Conservation (phyloP, 2,329 filamentous ascomycete species). For the Mycosphaerelloides madeirae region DNA sequence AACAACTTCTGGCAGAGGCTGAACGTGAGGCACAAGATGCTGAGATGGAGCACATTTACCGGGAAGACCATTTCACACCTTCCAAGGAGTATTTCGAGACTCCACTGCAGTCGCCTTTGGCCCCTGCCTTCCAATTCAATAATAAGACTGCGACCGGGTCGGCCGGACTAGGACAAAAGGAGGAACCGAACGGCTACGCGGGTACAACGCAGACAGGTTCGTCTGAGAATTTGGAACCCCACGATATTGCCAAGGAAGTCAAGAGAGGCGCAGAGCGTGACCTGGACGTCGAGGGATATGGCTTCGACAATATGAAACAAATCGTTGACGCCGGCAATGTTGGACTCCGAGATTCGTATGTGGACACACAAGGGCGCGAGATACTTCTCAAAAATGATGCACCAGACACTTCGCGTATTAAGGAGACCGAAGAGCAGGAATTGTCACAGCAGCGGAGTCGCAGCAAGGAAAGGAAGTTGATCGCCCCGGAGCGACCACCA, state of each 20-base stretch:
- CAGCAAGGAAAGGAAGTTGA: constrained; percentile 29
- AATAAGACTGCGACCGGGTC: constrained; percentile 17
- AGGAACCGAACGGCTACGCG: constrained; percentile 15
- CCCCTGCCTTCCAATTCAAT: constrained; percentile 18
- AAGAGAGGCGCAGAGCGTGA: constrained; percentile 45
- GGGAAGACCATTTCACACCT: constrained; percentile 16
- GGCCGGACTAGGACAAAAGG: constrained; percentile 11
- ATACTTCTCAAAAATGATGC: constrained; percentile 62
- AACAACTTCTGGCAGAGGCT: constrained; percentile 30
- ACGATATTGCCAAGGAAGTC: constrained; percentile 9
- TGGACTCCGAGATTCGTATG: constrained; percentile 44
- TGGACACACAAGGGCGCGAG: constrained; percentile 60
- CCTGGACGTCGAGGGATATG: constrained; percentile 73
- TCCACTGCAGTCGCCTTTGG: constrained; percentile 34
- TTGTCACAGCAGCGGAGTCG: constrained; percentile 31
- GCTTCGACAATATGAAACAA: constrained; percentile 65
- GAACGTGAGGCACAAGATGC: constrained; percentile 55
- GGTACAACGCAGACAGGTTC: constrained; percentile 15
- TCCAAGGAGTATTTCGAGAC: constrained; percentile 24
- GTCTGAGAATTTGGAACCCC: constrained; percentile 3
- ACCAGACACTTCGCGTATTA: constrained; percentile 58
- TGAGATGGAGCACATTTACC: constrained; percentile 43
- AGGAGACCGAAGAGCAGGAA: constrained; percentile 29
- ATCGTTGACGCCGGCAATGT: constrained; percentile 31
- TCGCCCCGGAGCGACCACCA: constrained; percentile 28